These are phyloP conservation scores for Tylopilus cervinicoccineus DNA, from an alignment of 768 basidiomycete species.

Conservation along the genomic window DNA sequence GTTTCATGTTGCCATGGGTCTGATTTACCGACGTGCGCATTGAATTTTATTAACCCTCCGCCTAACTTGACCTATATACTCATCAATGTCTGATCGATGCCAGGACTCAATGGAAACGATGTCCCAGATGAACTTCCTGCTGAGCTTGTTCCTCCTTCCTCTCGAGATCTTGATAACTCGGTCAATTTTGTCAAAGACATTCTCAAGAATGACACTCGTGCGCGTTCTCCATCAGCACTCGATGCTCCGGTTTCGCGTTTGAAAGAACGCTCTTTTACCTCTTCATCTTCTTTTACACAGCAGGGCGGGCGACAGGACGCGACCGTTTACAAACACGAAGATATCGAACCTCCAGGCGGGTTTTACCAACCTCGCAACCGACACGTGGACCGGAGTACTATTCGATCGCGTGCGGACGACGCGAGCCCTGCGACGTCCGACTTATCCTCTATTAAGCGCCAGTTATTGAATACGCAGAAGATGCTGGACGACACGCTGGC, in stretches of 20 bases:
- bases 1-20: conserved; percentile 97
- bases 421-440: conserved; percentile 58
- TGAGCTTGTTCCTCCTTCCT: conserved; percentile 90
- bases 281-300: conserved; percentile 44
- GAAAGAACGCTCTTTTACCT: conserved; percentile 70
- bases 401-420: conserved; percentile 71
- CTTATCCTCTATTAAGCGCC: conserved; percentile 81
- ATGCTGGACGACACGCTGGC: conserved; percentile 73
- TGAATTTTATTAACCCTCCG: neutral
- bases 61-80: neutral
- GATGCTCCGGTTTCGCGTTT: conserved; percentile 57
- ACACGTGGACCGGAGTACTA: conserved; percentile 79
- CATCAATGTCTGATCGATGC: neutral
- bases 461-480: conserved; percentile 72
- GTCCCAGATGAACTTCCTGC: conserved; percentile 83
- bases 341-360: conserved; percentile 51
- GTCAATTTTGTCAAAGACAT: conserved; percentile 88
- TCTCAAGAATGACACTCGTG: conserved; percentile 80
- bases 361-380: conserved; percentile 80
- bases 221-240: conserved; percentile 53
- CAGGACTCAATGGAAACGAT: conserved; percentile 88
- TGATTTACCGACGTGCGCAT: conserved; percentile 90
- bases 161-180: conserved; percentile 81
- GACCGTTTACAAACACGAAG: conserved; percentile 85
- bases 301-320: conserved; percentile 73